These are phyloP conservation scores for Phytopythium chamaehyphon DNA, from an alignment of 352 stramenopile genomes.

Conservation along the genomic window DNA sequence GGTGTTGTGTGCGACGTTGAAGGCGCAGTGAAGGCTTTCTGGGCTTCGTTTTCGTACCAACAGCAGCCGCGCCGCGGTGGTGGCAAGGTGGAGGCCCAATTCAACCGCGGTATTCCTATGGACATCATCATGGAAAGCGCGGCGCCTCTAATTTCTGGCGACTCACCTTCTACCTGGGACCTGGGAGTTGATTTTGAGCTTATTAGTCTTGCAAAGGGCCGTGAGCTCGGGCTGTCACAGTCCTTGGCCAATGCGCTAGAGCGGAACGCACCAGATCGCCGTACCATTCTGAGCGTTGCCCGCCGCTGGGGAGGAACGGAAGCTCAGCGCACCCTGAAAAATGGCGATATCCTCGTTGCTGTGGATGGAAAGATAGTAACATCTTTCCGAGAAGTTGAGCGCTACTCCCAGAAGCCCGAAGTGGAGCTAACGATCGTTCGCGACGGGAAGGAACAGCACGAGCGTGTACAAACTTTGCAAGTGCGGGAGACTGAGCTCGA, in stretches of 20 bases:
- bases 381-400: slow-evolving; percentile 85
- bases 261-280: slow-evolving; percentile 55
- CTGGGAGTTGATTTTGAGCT: slow-evolving; percentile 85
- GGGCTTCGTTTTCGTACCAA: slow-evolving; percentile 86
- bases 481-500: slow-evolving; percentile 87
- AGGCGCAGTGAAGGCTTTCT: slow-evolving; percentile 78
- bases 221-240: slow-evolving; percentile 82
- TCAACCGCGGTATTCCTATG: slow-evolving; percentile 84
- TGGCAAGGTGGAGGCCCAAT: slow-evolving; percentile 82
- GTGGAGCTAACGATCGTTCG: slow-evolving; percentile 86
- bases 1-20: slow-evolving; percentile 71
- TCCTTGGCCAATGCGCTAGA: slow-evolving; percentile 73
- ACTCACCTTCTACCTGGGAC: slow-evolving; percentile 63
- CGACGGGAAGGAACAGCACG: slow-evolving; percentile 60
- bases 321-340: slow-evolving; percentile 58
- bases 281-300: slow-evolving; percentile 78
- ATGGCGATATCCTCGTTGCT: slow-evolving; percentile 85
- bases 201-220: slow-evolving; percentile 85
- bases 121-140: slow-evolving; percentile 88
- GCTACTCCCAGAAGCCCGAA: slow-evolving; percentile 68
- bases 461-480: slow-evolving; percentile 74
- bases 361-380: slow-evolving; percentile 82
- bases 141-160: slow-evolving; percentile 58
- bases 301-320: slow-evolving; percentile 76
- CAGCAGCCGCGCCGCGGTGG: slow-evolving; percentile 51